Evolutionary conservation across 2,329 filamentous ascomycete genomes (phyloP).

Genomic region (Claviceps sorghi): DNA sequence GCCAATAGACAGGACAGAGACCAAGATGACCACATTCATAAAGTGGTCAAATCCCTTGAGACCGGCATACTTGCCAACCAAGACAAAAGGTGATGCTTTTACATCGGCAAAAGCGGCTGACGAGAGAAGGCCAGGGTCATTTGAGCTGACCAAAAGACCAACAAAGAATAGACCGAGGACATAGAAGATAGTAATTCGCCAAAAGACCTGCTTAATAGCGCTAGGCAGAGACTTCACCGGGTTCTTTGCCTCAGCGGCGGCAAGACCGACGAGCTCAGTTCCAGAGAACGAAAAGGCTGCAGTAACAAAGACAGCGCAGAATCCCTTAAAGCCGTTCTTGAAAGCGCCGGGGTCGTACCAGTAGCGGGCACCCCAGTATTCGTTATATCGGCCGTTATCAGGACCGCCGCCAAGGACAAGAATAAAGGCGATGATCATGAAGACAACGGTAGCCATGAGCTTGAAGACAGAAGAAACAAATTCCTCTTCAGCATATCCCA

Average conservation of each 20-base stretch:
- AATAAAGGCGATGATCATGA: slow-evolving; percentile 47
- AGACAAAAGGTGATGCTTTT: slow-evolving; percentile 39
- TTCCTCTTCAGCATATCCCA: slow-evolving; percentile 37
- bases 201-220: slow-evolving; percentile 67
- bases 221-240: slow-evolving; percentile 60
- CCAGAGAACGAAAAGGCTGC: slow-evolving; percentile 61
- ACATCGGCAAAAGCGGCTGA: slow-evolving; percentile 26
- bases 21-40: slow-evolving; percentile 45
- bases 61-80: slow-evolving; percentile 39
- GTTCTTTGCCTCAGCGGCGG: slow-evolving; percentile 42
- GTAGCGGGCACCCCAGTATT: slow-evolving; percentile 35
- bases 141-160: slow-evolving; percentile 32
- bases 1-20: slow-evolving; percentile 44
- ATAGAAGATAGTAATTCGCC: slow-evolving; percentile 43
- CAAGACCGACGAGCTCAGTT: slow-evolving; percentile 45
- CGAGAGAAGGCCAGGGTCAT: slow-evolving; percentile 31
- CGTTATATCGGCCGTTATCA: slow-evolving; percentile 25
- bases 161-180: slow-evolving; percentile 37
- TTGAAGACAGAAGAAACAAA: slow-evolving; percentile 39
- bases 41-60: slow-evolving; percentile 39
- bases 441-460: slow-evolving; percentile 37
- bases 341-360: slow-evolving; percentile 43
- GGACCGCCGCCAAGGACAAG: slow-evolving; percentile 47
- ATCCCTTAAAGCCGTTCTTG: slow-evolving; percentile 58
- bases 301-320: slow-evolving; percentile 58